Conservation (phyloP, 2,329 filamentous ascomycete genomes). For the Ilyonectria destructans region DNA sequence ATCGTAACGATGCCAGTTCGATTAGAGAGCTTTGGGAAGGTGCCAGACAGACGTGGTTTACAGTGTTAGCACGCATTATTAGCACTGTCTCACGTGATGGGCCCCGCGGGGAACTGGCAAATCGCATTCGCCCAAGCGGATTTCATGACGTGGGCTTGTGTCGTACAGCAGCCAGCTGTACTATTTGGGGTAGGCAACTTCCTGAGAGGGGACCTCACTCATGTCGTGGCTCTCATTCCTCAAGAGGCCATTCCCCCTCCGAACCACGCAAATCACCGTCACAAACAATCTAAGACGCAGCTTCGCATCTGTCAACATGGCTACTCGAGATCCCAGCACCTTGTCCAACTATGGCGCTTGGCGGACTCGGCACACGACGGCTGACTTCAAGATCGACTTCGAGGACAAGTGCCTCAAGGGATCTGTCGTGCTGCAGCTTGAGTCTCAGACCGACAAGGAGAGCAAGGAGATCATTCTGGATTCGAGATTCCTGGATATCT, state of each 20-base stretch:
- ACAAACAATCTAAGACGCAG: slow-evolving; percentile 46
- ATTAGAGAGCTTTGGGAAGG: slow-evolving; percentile 6
- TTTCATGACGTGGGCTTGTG: slow-evolving; percentile 22
- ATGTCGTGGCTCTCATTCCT: slow-evolving; percentile 51
- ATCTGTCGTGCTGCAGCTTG: slow-evolving; percentile 82
- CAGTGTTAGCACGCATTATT: neutral
- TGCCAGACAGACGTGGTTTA: neutral
- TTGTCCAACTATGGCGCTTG: slow-evolving; percentile 93
- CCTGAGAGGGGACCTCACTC: slow-evolving; percentile 5
- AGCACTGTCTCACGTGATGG: slow-evolving; percentile 23
- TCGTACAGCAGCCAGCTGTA: slow-evolving; percentile 6
- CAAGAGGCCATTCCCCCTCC: slow-evolving; percentile 47
- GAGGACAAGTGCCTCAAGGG: slow-evolving; percentile 83
- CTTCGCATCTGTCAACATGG: slow-evolving; percentile 54
- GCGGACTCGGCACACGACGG: slow-evolving; percentile 86
- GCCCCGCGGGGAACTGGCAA: slow-evolving; percentile 3
- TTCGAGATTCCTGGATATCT: slow-evolving; percentile 86
- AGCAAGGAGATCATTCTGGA: slow-evolving; percentile 88
- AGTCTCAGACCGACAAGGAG: slow-evolving; percentile 81
- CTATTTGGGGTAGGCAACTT: slow-evolving; percentile 16
- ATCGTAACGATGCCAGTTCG: neutral
- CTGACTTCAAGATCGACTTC: slow-evolving; percentile 89
- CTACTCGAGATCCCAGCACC: slow-evolving; percentile 85
- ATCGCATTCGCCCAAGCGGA: slow-evolving; percentile 6
- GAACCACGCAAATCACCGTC: slow-evolving; percentile 44